A percentile compares a stretch with the other conserved stretches of the same genome.
Conservation (phyloP, 2,329 filamentous ascomycete species). For the Dothiorella sarmentorum region DNA sequence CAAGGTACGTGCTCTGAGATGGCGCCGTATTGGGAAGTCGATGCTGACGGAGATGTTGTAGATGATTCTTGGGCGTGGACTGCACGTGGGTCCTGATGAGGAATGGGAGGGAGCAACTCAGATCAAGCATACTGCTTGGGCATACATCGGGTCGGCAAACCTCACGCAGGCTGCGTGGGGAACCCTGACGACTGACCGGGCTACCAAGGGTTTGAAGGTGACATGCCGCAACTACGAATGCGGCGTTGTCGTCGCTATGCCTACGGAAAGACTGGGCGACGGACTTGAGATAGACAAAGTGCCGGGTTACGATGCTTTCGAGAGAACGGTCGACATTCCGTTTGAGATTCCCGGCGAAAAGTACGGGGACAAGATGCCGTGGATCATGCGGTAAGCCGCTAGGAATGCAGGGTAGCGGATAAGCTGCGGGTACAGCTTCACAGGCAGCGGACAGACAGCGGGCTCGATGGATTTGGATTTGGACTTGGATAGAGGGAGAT, state of each 20-base stretch:
- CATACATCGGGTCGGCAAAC: conserved; percentile 88
- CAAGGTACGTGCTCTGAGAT: conserved; percentile 54
- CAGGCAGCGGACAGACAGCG: background rate
- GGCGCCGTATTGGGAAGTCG: background rate
- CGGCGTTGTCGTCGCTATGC: conserved; percentile 71
- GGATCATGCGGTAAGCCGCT: conserved; percentile 38
- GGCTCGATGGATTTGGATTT: background rate
- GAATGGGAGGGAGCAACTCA: conserved; percentile 23
- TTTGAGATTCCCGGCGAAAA: conserved; percentile 57
- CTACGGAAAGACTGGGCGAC: conserved; percentile 20
- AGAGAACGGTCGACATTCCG: conserved; percentile 58
- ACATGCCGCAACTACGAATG: conserved; percentile 95
- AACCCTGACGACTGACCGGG: conserved; percentile 66
- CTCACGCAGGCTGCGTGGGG: conserved; percentile 94
- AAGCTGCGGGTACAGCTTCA: background rate
- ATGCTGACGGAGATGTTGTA: background rate
- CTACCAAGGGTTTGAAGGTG: conserved; percentile 66
- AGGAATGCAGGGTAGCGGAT: background rate
- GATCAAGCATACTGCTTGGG: conserved; percentile 57
- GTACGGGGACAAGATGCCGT: conserved; percentile 47
- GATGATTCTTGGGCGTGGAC: conserved; percentile 41
- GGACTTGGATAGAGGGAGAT: background rate
- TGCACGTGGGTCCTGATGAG: conserved; percentile 34
- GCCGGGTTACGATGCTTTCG: conserved; percentile 49
- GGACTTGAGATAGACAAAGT: conserved; percentile 22